Percentiles rank a stretch among this genome's conserved stretches.
Evolutionary conservation across 345 rosid species (phyloP).

Genomic region (Citrus cavaleriei): DNA sequence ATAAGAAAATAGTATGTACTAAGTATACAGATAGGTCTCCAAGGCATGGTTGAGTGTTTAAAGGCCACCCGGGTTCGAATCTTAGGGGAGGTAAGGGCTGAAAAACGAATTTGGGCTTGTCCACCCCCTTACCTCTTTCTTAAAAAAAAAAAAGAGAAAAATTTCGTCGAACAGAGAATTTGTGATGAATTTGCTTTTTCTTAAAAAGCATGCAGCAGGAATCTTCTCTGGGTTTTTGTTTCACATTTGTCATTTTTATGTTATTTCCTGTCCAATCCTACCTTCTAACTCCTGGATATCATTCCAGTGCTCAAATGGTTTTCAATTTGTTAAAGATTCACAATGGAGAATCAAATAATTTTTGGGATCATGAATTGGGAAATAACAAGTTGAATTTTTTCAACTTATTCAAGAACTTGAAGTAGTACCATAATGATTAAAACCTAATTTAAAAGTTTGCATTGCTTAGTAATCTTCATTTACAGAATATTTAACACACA

Average conservation of each 20-base stretch:
- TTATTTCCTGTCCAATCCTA: not conserved
- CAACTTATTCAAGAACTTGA: not conserved
- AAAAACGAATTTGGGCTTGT: too few relatives aligned
- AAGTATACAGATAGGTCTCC: not conserved
- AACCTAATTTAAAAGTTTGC: not conserved
- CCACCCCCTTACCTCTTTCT: too few relatives aligned
- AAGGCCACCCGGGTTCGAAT: too few relatives aligned
- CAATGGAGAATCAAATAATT: not conserved
- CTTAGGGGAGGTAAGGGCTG: too few relatives aligned
- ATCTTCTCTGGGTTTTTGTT: not conserved
- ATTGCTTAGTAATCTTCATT: not conserved
- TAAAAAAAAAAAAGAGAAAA: not conserved
- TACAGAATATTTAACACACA: not conserved
- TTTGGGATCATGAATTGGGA: not conserved
- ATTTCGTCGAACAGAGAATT: not conserved
- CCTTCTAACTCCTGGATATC: not conserved
- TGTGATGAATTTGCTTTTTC: not conserved
- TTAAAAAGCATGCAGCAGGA: not conserved
- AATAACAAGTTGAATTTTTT: not conserved
- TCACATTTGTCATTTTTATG: not conserved
- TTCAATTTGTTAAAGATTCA: not conserved
- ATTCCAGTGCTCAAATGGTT: not conserved
- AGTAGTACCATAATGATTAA: not conserved
- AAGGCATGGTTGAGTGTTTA: too few relatives aligned
- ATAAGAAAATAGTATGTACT: not conserved